phyloP scores from a whole-genome alignment of 2,329 filamentous ascomycete species.

The Byssoonygena ceratinophila region DNA sequence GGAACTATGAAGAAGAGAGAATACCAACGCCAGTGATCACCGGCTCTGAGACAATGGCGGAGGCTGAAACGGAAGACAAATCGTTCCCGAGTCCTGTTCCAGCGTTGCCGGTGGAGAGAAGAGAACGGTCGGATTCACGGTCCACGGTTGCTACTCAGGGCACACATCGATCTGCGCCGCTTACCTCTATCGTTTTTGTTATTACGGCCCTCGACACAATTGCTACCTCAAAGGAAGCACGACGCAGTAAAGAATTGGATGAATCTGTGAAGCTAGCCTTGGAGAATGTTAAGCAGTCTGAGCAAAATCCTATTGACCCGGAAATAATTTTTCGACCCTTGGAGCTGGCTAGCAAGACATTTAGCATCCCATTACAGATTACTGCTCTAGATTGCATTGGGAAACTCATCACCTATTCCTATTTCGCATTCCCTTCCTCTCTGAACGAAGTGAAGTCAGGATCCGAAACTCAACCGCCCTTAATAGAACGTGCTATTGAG shows the following conservation, averaged over 20 bases:
- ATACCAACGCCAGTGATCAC: not conserved
- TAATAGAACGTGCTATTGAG: slow-evolving; percentile 96
- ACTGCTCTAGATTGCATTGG: slow-evolving; percentile 94
- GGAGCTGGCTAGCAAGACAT: slow-evolving; percentile 76
- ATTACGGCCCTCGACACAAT: slow-evolving; percentile 88
- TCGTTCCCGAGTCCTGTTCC: not conserved
- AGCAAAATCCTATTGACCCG: slow-evolving; percentile 71
- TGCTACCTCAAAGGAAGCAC: slow-evolving; percentile 79
- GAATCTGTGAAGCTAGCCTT: slow-evolving; percentile 74
- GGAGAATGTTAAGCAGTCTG: slow-evolving; percentile 73
- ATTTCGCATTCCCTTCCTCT: slow-evolving; percentile 65
- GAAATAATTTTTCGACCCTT: slow-evolving; percentile 86
- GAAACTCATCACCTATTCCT: slow-evolving; percentile 97
- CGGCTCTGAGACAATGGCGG: not conserved
- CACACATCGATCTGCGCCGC: slow-evolving; percentile 49
- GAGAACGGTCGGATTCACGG: slow-evolving; percentile 47
- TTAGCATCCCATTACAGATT: slow-evolving; percentile 75
- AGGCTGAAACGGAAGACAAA: not conserved
- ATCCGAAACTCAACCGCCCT: slow-evolving; percentile 43
- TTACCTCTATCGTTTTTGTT: slow-evolving; percentile 94
- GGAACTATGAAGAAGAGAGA: not conserved
- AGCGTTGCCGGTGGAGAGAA: slow-evolving; percentile 7
- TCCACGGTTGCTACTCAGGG: slow-evolving; percentile 47
- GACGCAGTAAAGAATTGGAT: slow-evolving; percentile 71
- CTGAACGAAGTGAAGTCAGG: slow-evolving; percentile 29